phyloP scores from a whole-genome alignment of 2,329 filamentous ascomycete species.

The Akanthomyces muscarius region DNA sequence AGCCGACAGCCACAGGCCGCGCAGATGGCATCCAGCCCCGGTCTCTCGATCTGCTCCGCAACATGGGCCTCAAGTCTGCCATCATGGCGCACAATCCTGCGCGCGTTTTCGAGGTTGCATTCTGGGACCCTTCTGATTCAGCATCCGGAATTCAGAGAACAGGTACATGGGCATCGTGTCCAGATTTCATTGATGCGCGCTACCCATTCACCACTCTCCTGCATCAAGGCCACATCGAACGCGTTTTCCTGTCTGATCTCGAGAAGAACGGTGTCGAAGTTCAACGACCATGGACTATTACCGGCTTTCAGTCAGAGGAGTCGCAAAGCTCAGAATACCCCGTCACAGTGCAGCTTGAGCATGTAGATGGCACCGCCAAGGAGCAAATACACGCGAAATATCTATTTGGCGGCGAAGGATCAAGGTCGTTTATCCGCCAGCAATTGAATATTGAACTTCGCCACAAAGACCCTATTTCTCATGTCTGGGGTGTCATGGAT shows the following conservation, averaged over 20 bases:
- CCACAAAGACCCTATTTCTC: conserved; percentile 64
- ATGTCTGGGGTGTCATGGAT: conserved; percentile 76
- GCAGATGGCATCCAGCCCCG: conserved; percentile 91
- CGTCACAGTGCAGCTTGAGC: conserved; percentile 72
- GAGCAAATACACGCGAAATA: conserved; percentile 69
- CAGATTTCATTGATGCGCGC: conserved; percentile 71
- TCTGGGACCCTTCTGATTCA: conserved; percentile 62
- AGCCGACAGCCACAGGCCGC: conserved; percentile 79
- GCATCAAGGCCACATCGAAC: conserved; percentile 69
- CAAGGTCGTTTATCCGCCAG: conserved; percentile 61
- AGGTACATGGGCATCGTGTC: conserved; percentile 81
- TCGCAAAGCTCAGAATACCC: conserved; percentile 62
- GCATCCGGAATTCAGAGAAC: conserved; percentile 59
- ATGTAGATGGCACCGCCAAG: conserved; percentile 65
- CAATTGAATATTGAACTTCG: conserved; percentile 67
- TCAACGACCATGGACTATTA: conserved; percentile 63
- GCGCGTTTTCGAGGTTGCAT: conserved; percentile 74
- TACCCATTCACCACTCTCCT: conserved; percentile 68
- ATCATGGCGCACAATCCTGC: conserved; percentile 87
- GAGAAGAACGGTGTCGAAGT: conserved; percentile 57
- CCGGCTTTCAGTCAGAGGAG: conserved; percentile 56
- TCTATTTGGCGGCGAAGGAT: conserved; percentile 67
- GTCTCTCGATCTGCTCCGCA: conserved; percentile 79
- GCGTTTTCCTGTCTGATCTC: conserved; percentile 64
- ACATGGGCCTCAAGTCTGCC: conserved; percentile 82